Conservation (phyloP, 208 protist genomes). For the Acanthamoeba rhysodes region DNA sequence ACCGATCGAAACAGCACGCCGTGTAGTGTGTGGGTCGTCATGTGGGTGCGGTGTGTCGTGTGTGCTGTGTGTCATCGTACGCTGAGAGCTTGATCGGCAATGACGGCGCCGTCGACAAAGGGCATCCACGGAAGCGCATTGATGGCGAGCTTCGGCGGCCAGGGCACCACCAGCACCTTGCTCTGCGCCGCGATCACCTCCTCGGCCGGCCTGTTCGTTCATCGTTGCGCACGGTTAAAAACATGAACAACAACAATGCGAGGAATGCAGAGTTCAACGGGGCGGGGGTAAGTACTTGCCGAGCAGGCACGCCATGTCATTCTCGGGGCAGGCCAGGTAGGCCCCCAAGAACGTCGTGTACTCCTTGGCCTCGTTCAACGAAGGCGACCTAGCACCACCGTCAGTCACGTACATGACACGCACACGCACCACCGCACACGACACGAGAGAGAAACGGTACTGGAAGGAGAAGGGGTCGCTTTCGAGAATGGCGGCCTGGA, state of each 20-base stretch:
- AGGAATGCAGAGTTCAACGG: too few species aligned
- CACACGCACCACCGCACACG: neutral
- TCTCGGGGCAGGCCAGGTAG: neutral
- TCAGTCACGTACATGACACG: neutral
- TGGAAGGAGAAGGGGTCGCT: slow-evolving; percentile 3
- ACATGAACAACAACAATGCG: too few species aligned
- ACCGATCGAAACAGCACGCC: neutral
- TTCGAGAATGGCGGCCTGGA: slow-evolving; percentile 53
- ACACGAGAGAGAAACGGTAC: neutral
- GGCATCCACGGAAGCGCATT: slow-evolving; percentile 19
- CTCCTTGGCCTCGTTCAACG: neutral
- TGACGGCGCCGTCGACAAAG: neutral
- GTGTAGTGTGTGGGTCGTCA: neutral
- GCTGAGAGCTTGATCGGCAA: neutral
- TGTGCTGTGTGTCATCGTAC: neutral
- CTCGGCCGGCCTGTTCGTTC: neutral
- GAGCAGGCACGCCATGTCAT: neutral
- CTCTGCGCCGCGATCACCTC: neutral
- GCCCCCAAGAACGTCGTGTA: slow-evolving; percentile 19
- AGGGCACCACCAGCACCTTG: slow-evolving; percentile 40
- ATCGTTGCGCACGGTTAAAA: too few species aligned
- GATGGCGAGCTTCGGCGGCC: slow-evolving; percentile 19
- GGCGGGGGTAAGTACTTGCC: neutral
- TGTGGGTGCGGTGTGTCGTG: too few species aligned
- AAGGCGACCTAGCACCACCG: neutral